Conservation (phyloP, 2,329 filamentous ascomycete genomes). For the Cladosporium sp. region DNA sequence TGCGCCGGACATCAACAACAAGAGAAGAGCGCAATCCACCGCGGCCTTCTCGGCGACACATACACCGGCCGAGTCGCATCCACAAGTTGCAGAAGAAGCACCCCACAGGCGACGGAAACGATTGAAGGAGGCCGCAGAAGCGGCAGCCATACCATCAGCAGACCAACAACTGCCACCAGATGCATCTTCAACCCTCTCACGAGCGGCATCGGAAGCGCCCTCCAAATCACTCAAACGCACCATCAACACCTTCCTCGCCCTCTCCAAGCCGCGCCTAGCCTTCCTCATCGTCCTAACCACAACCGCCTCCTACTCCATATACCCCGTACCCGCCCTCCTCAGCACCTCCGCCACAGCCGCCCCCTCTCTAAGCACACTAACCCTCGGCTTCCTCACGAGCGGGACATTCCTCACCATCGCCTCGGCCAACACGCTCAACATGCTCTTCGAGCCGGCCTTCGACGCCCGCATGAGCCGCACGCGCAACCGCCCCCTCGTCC, state of each 20-base stretch:
- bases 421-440: constrained; percentile 91
- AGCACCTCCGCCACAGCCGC: constrained; percentile 61
- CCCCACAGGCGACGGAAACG: constrained; percentile 32
- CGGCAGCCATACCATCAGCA: constrained; percentile 11
- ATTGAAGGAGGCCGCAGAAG: constrained; percentile 28
- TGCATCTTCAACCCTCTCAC: constrained; percentile 58
- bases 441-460: constrained; percentile 88
- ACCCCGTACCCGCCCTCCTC: constrained; percentile 85
- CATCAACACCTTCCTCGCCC: constrained; percentile 76
- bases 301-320: constrained; percentile 86
- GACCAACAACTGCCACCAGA: constrained; percentile 48
- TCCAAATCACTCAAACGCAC: constrained; percentile 58
- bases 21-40: constrained; percentile 10
- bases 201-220: constrained; percentile 53
- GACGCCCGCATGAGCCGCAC: constrained; percentile 95
- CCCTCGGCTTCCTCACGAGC: constrained; percentile 83
- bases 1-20: constrained; percentile 5
- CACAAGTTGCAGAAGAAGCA: constrained; percentile 21
- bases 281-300: constrained; percentile 88
- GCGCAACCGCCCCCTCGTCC: constrained; percentile 81
- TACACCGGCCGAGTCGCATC: constrained; percentile 2
- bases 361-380: constrained; percentile 84
- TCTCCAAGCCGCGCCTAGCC: constrained; percentile 92
- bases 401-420: constrained; percentile 84
- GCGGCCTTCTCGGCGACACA: constrained; percentile 11